Conservation (phyloP, 2,329 filamentous ascomycete genomes). For the Colletotrichum caudatum region DNA sequence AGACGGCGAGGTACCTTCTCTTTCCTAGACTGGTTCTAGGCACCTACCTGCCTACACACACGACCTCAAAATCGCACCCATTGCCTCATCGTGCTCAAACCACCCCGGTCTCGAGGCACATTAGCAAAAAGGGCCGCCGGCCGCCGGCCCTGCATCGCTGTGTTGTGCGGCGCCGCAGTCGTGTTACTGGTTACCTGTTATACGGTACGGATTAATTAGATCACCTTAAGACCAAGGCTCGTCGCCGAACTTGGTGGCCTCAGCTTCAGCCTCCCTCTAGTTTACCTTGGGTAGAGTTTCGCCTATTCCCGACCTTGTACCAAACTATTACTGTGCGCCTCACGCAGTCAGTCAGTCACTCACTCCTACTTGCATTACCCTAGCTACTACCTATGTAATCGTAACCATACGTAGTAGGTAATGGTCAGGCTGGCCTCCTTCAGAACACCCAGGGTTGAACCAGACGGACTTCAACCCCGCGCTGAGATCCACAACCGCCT, state of each 20-base stretch:
- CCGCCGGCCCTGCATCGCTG: conserved; percentile 1
- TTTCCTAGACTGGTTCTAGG: neutral
- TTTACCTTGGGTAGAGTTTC: conserved; percentile 1
- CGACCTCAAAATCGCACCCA: neutral
- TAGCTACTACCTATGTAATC: no score
- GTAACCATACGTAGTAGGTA: neutral
- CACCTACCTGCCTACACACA: no score
- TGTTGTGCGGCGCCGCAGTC: conserved; percentile 4
- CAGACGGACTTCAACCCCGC: conserved; percentile 38
- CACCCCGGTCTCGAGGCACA: conserved; percentile 2
- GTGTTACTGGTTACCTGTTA: conserved; percentile 12
- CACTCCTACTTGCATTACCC: no score
- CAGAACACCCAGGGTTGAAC: conserved; percentile 19
- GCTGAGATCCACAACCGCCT: conserved; percentile 39
- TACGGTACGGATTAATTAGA: conserved; percentile 10
- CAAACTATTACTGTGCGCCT: conserved; percentile 8
- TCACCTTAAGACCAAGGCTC: conserved; percentile 4
- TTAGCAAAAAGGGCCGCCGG: neutral
- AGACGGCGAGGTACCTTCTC: conserved; percentile 24
- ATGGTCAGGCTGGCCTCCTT: neutral
- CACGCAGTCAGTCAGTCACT: neutral
- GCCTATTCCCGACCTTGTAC: neutral
- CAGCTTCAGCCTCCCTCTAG: conserved; percentile 17
- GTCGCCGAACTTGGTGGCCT: neutral
- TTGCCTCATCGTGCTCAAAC: conserved; percentile 16